Evolutionary conservation across 768 basidiomycete genomes (phyloP).

Genomic region (Boletus huronensis): DNA sequence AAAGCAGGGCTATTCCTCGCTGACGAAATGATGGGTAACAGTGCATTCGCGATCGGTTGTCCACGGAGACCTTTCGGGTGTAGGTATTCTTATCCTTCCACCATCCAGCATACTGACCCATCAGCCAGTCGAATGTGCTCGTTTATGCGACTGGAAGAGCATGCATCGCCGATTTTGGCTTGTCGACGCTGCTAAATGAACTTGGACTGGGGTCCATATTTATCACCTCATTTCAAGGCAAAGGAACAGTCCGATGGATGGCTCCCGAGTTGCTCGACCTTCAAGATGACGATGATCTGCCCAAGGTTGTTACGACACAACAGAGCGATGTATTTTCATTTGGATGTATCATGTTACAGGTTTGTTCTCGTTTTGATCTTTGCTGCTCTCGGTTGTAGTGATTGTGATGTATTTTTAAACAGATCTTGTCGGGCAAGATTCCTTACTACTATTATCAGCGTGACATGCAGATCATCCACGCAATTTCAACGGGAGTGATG

Average conservation of each 20-base stretch:
- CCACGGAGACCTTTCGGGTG: no score
- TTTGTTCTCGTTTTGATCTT: background rate
- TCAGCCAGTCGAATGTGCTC: background rate
- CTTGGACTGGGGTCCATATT: background rate
- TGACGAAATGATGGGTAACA: background rate
- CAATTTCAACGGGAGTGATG: background rate
- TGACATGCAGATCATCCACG: background rate
- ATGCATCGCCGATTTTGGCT: background rate
- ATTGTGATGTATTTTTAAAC: background rate
- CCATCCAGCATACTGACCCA: background rate
- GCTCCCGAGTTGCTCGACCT: background rate
- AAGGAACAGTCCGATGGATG: background rate
- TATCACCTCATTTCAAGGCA: background rate
- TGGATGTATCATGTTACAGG: background rate
- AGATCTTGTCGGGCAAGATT: background rate
- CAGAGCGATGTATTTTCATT: no score
- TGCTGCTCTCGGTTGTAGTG: background rate
- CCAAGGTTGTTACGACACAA: background rate
- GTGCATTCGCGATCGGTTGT: background rate
- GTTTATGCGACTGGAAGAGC: background rate
- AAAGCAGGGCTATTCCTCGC: no score
- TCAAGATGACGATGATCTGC: no score
- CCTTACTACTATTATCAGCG: background rate
- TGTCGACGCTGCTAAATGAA: background rate
- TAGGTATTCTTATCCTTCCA: no score